Percentiles rank a stretch among this genome's conserved stretches.
Evolutionary conservation across 441 rosid species (phyloP).

Genomic region (Corymbia citriodora): DNA sequence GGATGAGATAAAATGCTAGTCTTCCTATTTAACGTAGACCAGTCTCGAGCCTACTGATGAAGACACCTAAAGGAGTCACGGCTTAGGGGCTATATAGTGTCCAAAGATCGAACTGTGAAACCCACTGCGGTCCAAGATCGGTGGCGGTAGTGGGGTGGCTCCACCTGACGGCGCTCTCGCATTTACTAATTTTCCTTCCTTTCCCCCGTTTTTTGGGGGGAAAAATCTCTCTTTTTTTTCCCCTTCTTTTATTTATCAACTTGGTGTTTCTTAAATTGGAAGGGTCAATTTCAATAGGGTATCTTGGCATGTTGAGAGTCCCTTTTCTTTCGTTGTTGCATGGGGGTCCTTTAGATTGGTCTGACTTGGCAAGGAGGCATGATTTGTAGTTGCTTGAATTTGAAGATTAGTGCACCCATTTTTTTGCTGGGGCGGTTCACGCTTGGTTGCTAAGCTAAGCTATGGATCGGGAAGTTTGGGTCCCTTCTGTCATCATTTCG

Average conservation of each 20-base stretch:
- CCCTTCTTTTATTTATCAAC: background rate
- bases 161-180: conserved; percentile 32
- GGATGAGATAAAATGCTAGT: background rate
- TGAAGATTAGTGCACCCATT: background rate
- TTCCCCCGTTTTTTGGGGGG: background rate
- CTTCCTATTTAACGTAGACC: background rate
- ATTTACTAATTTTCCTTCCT: background rate
- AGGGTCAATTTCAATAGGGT: background rate
- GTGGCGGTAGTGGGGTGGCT: conserved; percentile 19
- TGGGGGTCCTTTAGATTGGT: background rate
- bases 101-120: background rate
- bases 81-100: background rate
- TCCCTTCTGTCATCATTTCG: background rate
- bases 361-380: background rate
- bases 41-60: background rate
- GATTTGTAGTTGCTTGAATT: conserved; percentile 1
- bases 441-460: conserved; percentile 24
- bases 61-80: background rate
- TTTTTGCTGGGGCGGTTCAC: conserved; percentile 5
- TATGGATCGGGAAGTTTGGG: background rate
- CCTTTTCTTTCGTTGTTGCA: background rate
- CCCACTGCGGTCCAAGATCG: background rate
- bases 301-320: background rate
- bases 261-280: background rate
- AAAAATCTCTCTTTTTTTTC: background rate